Evolutionary conservation across 2,329 filamentous ascomycete species (phyloP).

Genomic region (Tolypocladium album): DNA sequence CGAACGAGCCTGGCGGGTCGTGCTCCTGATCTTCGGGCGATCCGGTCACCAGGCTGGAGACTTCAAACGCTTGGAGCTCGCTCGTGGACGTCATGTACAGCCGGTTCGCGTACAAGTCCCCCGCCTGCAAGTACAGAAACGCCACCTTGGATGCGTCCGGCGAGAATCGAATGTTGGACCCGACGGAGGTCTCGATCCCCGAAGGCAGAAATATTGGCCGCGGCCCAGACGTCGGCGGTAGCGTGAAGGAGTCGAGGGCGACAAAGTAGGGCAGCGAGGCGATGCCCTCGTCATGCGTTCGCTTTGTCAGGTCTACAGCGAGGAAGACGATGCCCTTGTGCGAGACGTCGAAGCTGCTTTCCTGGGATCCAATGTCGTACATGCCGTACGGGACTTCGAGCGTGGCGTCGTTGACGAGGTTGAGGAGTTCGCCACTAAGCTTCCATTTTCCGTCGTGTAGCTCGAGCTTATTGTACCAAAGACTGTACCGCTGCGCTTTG

Average conservation of each 20-base stretch:
- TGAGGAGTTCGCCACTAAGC: constrained; percentile 17
- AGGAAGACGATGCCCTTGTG: constrained; percentile 23
- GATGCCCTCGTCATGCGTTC: constrained; percentile 3
- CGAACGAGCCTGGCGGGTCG: constrained; percentile 19
- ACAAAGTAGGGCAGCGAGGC: constrained; percentile 20
- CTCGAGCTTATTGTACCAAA: constrained; percentile 27
- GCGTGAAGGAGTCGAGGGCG: constrained; percentile 19
- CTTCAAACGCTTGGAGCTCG: constrained; percentile 4
- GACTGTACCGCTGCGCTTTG: constrained; percentile 17
- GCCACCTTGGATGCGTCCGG: constrained; percentile 24
- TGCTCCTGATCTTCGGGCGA: constrained; percentile 8
- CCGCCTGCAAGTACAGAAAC: constrained; percentile 18
- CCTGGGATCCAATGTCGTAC: constrained; percentile 12
- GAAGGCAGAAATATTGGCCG: constrained; percentile 11
- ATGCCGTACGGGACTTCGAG: constrained; percentile 20
- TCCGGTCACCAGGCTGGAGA: not conserved
- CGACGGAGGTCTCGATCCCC: constrained; percentile 1
- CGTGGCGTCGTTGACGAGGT: constrained; percentile 17
- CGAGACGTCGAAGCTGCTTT: constrained; percentile 20
- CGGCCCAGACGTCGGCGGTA: constrained; percentile 10
- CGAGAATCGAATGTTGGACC: constrained; percentile 21
- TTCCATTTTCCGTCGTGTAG: constrained; percentile 16
- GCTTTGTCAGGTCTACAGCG: constrained; percentile 9
- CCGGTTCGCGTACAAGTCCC: constrained; percentile 12
- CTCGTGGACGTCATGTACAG: constrained; percentile 18